Evolutionary conservation across 73 alveolate genomes (phyloP).

Genomic region (Paramecium caudatum): DNA sequence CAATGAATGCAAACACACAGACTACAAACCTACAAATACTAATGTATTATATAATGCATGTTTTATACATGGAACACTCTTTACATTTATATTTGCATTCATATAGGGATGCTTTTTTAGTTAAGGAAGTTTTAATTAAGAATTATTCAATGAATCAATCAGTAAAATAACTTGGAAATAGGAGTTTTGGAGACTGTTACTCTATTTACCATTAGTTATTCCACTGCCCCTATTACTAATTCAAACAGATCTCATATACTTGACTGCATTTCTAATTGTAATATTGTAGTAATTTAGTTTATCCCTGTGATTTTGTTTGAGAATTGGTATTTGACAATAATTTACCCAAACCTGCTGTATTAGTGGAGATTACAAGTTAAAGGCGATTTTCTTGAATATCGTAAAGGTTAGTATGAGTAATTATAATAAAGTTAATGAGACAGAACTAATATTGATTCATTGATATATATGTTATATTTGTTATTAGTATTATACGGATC

Average conservation of each 20-base stretch:
- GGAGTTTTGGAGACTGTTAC: not conserved
- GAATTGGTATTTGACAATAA: not conserved
- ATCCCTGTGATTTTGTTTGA: conserved; percentile 7
- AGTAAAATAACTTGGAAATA: not conserved
- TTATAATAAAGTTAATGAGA: conserved; percentile 16
- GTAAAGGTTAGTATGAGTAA: conserved; percentile 10
- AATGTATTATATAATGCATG: conserved; percentile 52
- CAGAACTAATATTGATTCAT: not conserved
- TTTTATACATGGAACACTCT: conserved; percentile 28
- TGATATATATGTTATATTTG: conserved; percentile 3
- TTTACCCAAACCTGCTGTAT: not conserved
- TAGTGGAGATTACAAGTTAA: not conserved
- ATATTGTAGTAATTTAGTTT: not conserved
- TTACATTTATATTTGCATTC: not conserved
- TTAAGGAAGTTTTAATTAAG: not conserved
- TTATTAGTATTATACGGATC: too few relatives aligned
- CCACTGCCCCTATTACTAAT: conserved; percentile 25
- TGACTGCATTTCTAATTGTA: not conserved
- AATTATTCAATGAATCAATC: not conserved
- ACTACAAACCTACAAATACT: not conserved
- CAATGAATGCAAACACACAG: not conserved
- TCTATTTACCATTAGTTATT: not conserved
- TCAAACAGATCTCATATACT: not conserved
- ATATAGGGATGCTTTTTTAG: conserved; percentile 33
- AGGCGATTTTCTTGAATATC: not conserved